Conservation (phyloP, 2,329 filamentous ascomycete genomes). For the Chaetomium olivaceum region DNA sequence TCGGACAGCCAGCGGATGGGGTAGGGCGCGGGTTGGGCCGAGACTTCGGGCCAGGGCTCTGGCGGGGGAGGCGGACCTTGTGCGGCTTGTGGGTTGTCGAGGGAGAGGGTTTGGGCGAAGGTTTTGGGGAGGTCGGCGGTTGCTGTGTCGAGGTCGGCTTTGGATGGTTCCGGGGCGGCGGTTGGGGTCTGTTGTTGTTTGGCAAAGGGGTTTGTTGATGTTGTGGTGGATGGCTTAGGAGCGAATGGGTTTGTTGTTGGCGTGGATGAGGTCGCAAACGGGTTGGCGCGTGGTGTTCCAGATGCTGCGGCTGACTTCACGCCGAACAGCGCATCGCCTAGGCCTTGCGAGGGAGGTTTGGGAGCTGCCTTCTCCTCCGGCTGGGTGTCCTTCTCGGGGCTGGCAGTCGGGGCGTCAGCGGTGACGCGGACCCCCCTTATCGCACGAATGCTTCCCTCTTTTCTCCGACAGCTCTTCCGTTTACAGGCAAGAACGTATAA, state of each 20-base stretch:
- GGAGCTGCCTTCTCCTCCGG: conserved; percentile 38
- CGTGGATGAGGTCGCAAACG: conserved; percentile 33
- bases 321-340: conserved; percentile 73
- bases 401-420: conserved; percentile 35
- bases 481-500: conserved; percentile 85
- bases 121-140: conserved; percentile 53
- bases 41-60: conserved; percentile 74
- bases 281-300: conserved; percentile 22
- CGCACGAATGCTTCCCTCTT: conserved; percentile 76
- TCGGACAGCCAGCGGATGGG: conserved; percentile 77
- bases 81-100: conserved; percentile 57
- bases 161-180: not conserved
- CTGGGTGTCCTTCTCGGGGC: conserved; percentile 34
- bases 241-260: conserved; percentile 51
- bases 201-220: conserved; percentile 49
- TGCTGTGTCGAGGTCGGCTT: conserved; percentile 28
- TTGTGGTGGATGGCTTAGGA: conserved; percentile 37
- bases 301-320: conserved; percentile 49
- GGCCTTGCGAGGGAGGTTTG: conserved; percentile 41
- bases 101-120: conserved; percentile 74
- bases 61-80: conserved; percentile 44
- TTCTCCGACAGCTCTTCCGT: conserved; percentile 75
- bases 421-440: conserved; percentile 67
- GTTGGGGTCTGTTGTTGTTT: conserved; percentile 30
- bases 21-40: conserved; percentile 69